Evolutionary conservation across 768 basidiomycete genomes (phyloP).

Genomic region (Lactarius quietus): DNA sequence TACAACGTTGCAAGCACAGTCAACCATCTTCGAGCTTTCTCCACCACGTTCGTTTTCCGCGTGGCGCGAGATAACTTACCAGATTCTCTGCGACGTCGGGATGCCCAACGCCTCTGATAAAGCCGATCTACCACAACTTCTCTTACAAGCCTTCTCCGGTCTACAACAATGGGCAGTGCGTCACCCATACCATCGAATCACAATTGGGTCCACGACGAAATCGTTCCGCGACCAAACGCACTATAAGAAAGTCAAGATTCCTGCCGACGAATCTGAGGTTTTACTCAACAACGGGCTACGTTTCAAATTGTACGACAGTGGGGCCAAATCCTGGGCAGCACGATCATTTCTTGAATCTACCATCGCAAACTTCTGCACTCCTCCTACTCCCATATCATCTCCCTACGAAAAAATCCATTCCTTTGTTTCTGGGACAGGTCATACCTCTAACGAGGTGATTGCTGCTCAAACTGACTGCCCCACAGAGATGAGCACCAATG

Average conservation of each 20-base stretch:
- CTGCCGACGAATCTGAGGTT: not conserved
- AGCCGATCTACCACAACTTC: not conserved
- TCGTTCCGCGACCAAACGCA: not conserved
- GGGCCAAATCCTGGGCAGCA: not conserved
- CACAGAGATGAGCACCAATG: constrained; percentile 40
- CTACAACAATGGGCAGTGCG: not conserved
- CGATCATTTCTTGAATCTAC: not conserved
- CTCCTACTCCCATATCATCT: not conserved
- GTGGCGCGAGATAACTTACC: not conserved
- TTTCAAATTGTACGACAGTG: not conserved
- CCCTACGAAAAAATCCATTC: not conserved
- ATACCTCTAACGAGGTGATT: constrained; percentile 41
- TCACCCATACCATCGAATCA: not conserved
- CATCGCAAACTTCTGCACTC: not conserved
- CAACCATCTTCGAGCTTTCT: not conserved
- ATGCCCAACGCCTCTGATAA: not conserved
- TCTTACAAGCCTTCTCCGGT: not conserved
- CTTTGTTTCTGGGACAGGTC: not conserved
- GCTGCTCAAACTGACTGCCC: constrained; percentile 41
- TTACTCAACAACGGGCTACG: not conserved
- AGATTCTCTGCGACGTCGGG: not conserved
- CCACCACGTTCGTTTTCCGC: not conserved
- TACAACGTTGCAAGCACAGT: not conserved
- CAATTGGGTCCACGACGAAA: not conserved
- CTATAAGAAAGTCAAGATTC: not conserved